These are phyloP conservation scores for Mucor piriformis DNA, from an alignment of 371 early-diverging fungal genomes.

Conservation along the genomic window DNA sequence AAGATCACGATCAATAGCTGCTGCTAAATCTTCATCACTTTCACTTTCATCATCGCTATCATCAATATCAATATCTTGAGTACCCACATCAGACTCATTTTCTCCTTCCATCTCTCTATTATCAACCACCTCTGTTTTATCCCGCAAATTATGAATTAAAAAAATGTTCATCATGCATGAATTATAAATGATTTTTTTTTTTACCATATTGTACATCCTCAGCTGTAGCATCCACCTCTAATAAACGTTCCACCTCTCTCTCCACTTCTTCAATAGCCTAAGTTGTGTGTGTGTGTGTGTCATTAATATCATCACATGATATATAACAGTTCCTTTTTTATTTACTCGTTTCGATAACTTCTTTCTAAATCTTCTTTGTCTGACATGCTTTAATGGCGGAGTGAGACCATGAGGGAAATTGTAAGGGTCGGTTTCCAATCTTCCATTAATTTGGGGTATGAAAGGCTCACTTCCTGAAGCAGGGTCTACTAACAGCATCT, in stretches of 20 bases:
- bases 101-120: constrained; percentile 49
- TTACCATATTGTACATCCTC: constrained; percentile 73
- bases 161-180: too few species aligned
- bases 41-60: constrained; percentile 54
- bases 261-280: constrained; percentile 91
- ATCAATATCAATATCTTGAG: constrained; percentile 53
- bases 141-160: too few species aligned
- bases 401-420: constrained; percentile 87
- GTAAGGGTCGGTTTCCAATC: constrained; percentile 55
- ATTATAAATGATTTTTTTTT: too few species aligned
- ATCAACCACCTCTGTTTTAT: constrained; percentile 46
- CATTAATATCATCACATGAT: constrained; percentile 5
- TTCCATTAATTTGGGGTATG: constrained; percentile 32
- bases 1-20: constrained; percentile 51
- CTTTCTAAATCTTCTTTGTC: constrained; percentile 88
- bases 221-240: constrained; percentile 84
- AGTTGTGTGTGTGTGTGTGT: too few species aligned
- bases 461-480: constrained; percentile 30
- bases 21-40: constrained; percentile 49
- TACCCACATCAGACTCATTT: constrained; percentile 46
- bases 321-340: constrained; percentile 1
- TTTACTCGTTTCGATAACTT: constrained; percentile 80
- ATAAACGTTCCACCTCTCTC: constrained; percentile 81
- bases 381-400: constrained; percentile 87
- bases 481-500: constrained; percentile 69